phyloP scores from a whole-genome alignment of 2,329 filamentous ascomycete genomes.

The Aspergillus spinulosporus region DNA sequence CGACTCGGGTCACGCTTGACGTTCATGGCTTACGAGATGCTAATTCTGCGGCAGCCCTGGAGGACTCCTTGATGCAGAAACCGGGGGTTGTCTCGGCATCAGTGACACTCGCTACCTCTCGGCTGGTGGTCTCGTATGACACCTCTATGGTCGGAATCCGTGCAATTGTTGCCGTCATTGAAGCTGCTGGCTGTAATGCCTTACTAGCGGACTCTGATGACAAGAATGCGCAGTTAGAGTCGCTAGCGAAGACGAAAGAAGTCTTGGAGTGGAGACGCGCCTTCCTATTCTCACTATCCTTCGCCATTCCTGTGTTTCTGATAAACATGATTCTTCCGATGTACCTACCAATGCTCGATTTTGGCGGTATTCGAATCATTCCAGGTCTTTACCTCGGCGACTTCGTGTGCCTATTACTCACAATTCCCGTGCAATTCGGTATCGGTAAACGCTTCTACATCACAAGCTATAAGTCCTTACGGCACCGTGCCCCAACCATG shows the following conservation, averaged over 20 bases:
- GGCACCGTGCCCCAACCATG: conserved; percentile 92
- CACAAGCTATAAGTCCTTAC: conserved; percentile 89
- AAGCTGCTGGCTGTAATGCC: conserved; percentile 82
- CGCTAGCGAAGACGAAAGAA: conserved; percentile 91
- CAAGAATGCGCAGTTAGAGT: conserved; percentile 95
- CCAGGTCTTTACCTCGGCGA: conserved; percentile 86
- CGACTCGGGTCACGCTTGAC: conserved; percentile 72
- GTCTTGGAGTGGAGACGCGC: conserved; percentile 89
- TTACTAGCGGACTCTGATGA: conserved; percentile 88
- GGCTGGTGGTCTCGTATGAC: conserved; percentile 72
- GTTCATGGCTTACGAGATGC: conserved; percentile 77
- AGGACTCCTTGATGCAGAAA: conserved; percentile 64
- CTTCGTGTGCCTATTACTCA: conserved; percentile 76
- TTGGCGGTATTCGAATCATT: conserved; percentile 66
- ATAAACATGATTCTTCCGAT: conserved; percentile 95
- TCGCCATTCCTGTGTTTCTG: conserved; percentile 86
- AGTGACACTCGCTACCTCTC: conserved; percentile 71
- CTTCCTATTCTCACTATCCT: conserved; percentile 73
- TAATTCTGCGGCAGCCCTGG: conserved; percentile 69
- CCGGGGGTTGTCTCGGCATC: conserved; percentile 73
- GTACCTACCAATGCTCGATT: conserved; percentile 72
- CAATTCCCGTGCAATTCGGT: conserved; percentile 92
- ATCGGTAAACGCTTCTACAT: conserved; percentile 92
- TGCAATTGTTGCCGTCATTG: conserved; percentile 76
- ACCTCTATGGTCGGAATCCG: conserved; percentile 74